Evolutionary conservation across 139 green algal species (phyloP).

Genomic region (Tetraselmis striata): DNA sequence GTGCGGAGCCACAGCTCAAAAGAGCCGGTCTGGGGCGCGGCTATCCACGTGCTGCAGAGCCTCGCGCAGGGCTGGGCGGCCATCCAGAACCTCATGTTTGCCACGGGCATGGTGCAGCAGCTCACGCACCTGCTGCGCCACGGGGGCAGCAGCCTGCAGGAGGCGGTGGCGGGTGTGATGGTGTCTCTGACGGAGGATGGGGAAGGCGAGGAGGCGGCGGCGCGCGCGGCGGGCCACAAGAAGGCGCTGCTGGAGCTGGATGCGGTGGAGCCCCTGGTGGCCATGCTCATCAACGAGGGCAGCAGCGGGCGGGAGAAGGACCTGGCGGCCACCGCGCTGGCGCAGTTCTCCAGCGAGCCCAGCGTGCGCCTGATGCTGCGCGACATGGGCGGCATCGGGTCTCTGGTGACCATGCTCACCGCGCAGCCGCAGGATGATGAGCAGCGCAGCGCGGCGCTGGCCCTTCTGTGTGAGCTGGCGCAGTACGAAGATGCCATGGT

Average conservation of each 20-base stretch:
- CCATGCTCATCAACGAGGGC: neutral
- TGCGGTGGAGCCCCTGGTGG: neutral
- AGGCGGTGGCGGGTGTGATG: neutral
- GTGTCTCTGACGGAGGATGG: neutral
- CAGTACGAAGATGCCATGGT: neutral
- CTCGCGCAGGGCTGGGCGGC: neutral
- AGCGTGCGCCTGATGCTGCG: neutral
- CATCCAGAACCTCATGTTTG: neutral
- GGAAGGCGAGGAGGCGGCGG: neutral
- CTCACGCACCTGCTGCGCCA: neutral
- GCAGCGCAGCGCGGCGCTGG: neutral
- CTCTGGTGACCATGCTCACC: neutral
- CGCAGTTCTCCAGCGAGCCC: neutral
- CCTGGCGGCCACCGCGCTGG: neutral
- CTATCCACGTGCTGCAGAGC: neutral
- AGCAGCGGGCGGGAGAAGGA: neutral
- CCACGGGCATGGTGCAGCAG: neutral
- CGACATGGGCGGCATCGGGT: neutral
- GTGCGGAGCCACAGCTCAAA: neutral
- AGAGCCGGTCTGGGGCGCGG: neutral
- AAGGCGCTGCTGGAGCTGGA: neutral
- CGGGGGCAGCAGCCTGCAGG: neutral
- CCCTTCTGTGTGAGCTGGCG: neutral
- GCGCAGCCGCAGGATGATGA: neutral
- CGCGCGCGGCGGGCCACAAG: neutral